Base-by-base conservation (phyloP, 2,329 filamentous ascomycete species). In the Beauveria asiatica region DNA sequence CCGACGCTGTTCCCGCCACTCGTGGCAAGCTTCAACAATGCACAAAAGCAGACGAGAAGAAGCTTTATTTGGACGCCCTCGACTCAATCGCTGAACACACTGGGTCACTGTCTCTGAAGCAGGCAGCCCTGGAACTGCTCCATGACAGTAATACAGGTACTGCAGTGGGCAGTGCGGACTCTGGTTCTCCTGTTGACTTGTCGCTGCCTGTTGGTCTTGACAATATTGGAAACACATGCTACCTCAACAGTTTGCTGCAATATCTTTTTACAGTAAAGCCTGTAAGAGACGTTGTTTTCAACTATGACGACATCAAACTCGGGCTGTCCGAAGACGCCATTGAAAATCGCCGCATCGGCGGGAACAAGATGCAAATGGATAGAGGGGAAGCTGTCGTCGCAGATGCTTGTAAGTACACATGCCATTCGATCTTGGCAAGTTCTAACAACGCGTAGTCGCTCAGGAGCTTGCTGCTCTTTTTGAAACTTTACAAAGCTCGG, bases 171-270 rank as follows among this genome's bases (percentile, higher is more conserved):
- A 61, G 65, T 11, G 54, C 23, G 21, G 48, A 51, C 37, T 53
- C 62, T 27, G 62, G 62, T 25, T 53, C 62, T 49, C 59, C 67
- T 3, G 68, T 69, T 16, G 68, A 77, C 59, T 67, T 74, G 51
- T 78, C 83, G 33, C 85, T 90, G 72, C 94, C 94, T 0, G 89
- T 96, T 23, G 94, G 94, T 0, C 80, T 97, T 6, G 83, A 86
- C 64, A 99, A 97, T 67, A 96, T 97, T 61, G 92, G 94, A 62
- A 99, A 99, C 69, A 99, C 95, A 0, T 99, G 94, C 72, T 99
- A 99, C 68, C 80, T 99, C 59, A 99, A 99, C 77, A 97, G 93
- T 74, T 82, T 99, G 53, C 79, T 99, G 10, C 94, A 99, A 68
- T 97, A 96, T 70, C 88, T 97, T 65, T 97, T 96, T 71, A 95